phyloP scores from a whole-genome alignment of 805 yeast species.

The Candida piceae region DNA sequence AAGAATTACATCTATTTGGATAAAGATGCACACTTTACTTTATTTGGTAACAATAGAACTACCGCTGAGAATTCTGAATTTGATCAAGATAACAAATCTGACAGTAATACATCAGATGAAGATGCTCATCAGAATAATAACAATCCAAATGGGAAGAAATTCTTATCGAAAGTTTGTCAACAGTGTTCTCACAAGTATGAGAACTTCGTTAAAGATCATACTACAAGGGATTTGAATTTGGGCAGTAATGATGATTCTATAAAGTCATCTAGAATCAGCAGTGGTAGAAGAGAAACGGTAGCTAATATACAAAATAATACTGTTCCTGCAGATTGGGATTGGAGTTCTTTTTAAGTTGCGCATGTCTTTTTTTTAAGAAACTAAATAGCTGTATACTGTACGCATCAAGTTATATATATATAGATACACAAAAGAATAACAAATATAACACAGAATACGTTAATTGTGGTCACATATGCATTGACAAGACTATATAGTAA shows the following conservation, averaged over 20 bases:
- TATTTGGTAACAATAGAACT: constrained; percentile 24
- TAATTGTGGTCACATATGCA: no score
- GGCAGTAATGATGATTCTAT: constrained; percentile 16
- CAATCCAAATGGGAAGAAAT: constrained; percentile 17
- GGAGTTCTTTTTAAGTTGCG: constrained; percentile 32
- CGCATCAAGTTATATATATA: no score
- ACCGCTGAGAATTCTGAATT: background rate
- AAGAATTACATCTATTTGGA: constrained; percentile 32
- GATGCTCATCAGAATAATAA: background rate
- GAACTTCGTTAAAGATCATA: constrained; percentile 27
- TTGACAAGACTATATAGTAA: no score
- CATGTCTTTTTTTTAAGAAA: no score
- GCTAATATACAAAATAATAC: constrained; percentile 13
- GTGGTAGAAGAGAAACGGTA: constrained; percentile 15
- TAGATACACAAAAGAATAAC: no score
- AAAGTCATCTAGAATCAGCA: constrained; percentile 7
- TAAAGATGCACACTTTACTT: constrained; percentile 30
- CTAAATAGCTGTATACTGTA: no score
- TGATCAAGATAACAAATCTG: constrained; percentile 11
- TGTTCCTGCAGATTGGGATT: constrained; percentile 36
- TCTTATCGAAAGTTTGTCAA: constrained; percentile 31
- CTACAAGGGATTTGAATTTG: constrained; percentile 24
- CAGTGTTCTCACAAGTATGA: constrained; percentile 32
- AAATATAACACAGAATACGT: no score
- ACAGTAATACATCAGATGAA: background rate